Conservation (phyloP, 2,329 filamentous ascomycete species). For the Cryphonectria radicalis region DNA sequence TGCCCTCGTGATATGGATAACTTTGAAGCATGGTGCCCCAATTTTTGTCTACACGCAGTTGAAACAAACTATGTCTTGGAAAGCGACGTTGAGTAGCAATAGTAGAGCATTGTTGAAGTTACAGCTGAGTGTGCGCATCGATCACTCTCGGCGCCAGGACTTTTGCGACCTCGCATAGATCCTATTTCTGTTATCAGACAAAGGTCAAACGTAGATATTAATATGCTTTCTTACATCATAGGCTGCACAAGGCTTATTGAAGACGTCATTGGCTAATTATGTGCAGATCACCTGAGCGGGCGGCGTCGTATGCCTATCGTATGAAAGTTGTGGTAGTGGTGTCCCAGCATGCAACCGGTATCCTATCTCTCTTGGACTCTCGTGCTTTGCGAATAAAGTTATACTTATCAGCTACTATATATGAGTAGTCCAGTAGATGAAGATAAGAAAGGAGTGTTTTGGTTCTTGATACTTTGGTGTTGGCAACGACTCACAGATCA, state of each 20-base stretch:
- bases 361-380: neutral
- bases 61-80: neutral
- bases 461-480: neutral
- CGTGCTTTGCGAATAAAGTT: neutral
- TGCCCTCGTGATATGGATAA: neutral
- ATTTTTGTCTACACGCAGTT: neutral
- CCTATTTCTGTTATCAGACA: neutral
- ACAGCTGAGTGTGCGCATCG: neutral
- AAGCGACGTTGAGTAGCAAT: neutral
- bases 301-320: neutral
- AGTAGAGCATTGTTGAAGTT: neutral
- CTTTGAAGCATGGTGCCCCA: neutral
- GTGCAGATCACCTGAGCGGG: neutral
- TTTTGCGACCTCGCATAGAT: neutral
- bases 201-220: neutral
- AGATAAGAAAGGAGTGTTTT: neutral
- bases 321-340: too few relatives aligned
- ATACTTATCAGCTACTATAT: neutral
- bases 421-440: neutral
- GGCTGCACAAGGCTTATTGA: neutral
- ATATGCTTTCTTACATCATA: neutral
- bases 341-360: neutral
- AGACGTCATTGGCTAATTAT: neutral
- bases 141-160: neutral
- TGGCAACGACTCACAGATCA: neutral